These are phyloP conservation scores for Didymella arachidicola DNA, from an alignment of 2,329 filamentous ascomycete genomes.

Conservation along the genomic window DNA sequence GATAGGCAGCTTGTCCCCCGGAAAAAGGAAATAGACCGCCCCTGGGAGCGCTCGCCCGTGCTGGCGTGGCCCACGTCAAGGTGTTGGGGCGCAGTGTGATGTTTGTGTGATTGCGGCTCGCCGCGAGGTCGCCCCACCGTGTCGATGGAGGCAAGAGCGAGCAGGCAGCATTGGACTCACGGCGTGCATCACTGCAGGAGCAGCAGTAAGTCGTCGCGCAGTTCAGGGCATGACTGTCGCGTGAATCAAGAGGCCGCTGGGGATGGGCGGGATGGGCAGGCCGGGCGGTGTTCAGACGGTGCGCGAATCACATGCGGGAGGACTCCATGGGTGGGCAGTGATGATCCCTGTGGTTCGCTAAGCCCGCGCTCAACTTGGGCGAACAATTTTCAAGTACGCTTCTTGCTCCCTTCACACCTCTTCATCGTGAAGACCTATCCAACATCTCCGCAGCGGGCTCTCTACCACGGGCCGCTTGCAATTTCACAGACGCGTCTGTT, in stretches of 20 bases:
- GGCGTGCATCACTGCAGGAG: background rate
- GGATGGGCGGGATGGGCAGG: background rate
- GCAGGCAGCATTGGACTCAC: background rate
- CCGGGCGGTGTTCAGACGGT: conserved; percentile 2
- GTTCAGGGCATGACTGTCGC: background rate
- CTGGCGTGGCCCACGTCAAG: conserved; percentile 26
- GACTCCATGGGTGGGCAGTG: conserved; percentile 10
- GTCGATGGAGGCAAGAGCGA: conserved; percentile 1
- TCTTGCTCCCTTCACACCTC: conserved; percentile 36
- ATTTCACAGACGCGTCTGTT: conserved; percentile 51
- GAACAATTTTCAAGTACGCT: conserved; percentile 34
- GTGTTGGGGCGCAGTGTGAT: conserved; percentile 26
- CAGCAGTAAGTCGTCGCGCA: background rate
- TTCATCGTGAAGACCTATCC: conserved; percentile 46
- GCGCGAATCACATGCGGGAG: conserved; percentile 23
- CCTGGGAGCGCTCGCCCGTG: conserved; percentile 11
- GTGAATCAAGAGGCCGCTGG: conserved; percentile 2
- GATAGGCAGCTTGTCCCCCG: background rate
- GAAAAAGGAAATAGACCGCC: conserved; percentile 7
- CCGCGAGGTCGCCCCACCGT: background rate
- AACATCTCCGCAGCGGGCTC: conserved; percentile 44
- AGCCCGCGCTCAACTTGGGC: conserved; percentile 34
- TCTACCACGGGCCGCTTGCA: conserved; percentile 46
- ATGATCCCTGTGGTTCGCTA: conserved; percentile 25
- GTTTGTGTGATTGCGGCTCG: conserved; percentile 16